Percentiles rank a stretch among this genome's conserved stretches.
phyloP scores from a whole-genome alignment of 768 basidiomycete genomes.

The Tulasnella sp. region DNA sequence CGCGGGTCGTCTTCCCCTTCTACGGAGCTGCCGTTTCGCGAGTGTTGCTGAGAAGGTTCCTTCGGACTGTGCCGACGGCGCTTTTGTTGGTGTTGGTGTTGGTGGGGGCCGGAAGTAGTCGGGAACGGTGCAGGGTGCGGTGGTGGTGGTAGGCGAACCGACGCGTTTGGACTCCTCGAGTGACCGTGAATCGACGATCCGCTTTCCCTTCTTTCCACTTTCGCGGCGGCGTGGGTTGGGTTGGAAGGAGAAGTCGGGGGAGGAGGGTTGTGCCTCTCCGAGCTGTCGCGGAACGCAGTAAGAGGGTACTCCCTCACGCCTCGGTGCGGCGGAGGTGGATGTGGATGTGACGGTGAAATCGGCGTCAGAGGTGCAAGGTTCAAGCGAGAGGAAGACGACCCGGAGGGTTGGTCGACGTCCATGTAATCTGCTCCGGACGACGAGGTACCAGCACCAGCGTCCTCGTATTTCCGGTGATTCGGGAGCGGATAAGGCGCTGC shows the following conservation, averaged over 20 bases:
- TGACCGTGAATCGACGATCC: background rate
- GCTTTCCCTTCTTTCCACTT: background rate
- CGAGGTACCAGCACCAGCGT: too few species aligned
- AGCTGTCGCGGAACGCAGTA: background rate
- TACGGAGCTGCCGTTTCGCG: constrained; percentile 29
- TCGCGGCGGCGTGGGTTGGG: background rate
- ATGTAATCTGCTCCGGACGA: background rate
- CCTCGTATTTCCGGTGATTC: background rate
- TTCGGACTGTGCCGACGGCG: constrained; percentile 28
- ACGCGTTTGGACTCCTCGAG: too few species aligned
- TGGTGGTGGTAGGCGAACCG: background rate
- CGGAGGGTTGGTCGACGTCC: background rate
- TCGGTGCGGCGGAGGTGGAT: background rate
- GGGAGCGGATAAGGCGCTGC: background rate
- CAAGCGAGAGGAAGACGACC: background rate
- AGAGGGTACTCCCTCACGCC: background rate
- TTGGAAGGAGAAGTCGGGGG: background rate
- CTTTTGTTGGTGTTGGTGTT: background rate
- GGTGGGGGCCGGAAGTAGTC: constrained; percentile 18
- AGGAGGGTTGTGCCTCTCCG: background rate
- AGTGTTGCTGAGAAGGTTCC: constrained; percentile 26
- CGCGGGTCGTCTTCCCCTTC: constrained; percentile 48
- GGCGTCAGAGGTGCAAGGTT: background rate
- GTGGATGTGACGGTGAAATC: too few species aligned
- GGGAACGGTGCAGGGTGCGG: background rate